Conservation (phyloP, 1,284 basidiomycete genomes). For the Papiliotrema terrestris region DNA sequence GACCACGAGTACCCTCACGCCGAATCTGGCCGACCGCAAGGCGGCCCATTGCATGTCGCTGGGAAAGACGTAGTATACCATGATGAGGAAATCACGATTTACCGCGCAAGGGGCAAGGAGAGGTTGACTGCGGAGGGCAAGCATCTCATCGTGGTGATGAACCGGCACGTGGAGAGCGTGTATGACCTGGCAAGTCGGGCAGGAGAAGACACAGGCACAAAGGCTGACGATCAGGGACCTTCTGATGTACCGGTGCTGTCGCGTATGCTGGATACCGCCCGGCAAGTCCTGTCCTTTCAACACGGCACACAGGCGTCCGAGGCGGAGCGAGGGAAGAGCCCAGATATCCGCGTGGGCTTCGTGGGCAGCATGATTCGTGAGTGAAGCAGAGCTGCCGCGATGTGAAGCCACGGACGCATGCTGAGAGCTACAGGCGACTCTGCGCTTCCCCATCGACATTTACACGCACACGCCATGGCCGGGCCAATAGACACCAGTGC, state of each 20-base stretch:
- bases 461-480: slow-evolving; percentile 46
- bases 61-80: slow-evolving; percentile 35
- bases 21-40: neutral
- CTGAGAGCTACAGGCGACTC: slow-evolving; percentile 38
- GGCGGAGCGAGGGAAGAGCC: slow-evolving; percentile 15
- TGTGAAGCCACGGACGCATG: neutral
- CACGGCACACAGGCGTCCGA: slow-evolving; percentile 5
- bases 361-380: slow-evolving; percentile 33
- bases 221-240: neutral
- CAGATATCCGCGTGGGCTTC: slow-evolving; percentile 37
- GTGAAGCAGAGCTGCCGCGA: slow-evolving; percentile 5
- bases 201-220: neutral
- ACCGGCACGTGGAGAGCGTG: slow-evolving; percentile 40
- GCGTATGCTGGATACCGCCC: slow-evolving; percentile 6
- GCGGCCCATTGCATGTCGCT: slow-evolving; percentile 10
- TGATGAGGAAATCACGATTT: slow-evolving; percentile 38
- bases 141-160: slow-evolving; percentile 43
- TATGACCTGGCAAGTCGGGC: slow-evolving; percentile 41
- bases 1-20: neutral
- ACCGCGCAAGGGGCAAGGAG: slow-evolving; percentile 37
- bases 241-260: neutral
- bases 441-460: slow-evolving; percentile 38
- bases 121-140: slow-evolving; percentile 32
- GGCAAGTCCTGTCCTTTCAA: slow-evolving; percentile 14
- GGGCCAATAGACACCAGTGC: slow-evolving; percentile 36